Evolutionary conservation across 257 asterid species (phyloP).

Genomic region (Capsicum rhomboideum): DNA sequence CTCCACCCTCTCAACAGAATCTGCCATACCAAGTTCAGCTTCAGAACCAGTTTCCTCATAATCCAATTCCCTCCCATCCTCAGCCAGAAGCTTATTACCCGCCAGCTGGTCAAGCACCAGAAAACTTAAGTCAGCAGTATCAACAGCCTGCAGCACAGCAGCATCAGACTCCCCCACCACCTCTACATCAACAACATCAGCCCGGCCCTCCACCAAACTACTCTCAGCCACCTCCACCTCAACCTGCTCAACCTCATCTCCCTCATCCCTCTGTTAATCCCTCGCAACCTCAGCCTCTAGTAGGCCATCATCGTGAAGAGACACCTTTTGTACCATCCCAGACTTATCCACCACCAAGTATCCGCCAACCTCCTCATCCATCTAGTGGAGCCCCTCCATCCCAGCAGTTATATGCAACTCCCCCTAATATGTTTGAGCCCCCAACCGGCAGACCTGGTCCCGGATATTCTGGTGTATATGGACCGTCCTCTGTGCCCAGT

Average conservation of each 20-base stretch:
- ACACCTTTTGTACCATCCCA: constrained; percentile 44
- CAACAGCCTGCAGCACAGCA: constrained; percentile 44
- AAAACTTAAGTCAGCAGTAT: constrained; percentile 45
- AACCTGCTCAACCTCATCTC: constrained; percentile 45
- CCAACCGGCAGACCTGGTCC: constrained; percentile 55
- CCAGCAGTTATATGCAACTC: constrained; percentile 52
- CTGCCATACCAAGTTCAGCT: constrained; percentile 42
- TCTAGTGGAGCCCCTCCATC: constrained; percentile 43
- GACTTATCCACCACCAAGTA: constrained; percentile 38
- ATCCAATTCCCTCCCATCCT: constrained; percentile 45
- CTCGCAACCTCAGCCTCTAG: constrained; percentile 43
- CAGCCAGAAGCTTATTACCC: constrained; percentile 56
- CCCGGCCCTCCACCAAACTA: constrained; percentile 45
- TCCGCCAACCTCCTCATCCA: constrained; percentile 43
- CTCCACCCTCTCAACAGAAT: constrained; percentile 47
- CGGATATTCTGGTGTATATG: constrained; percentile 60
- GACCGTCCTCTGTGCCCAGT: constrained; percentile 40
- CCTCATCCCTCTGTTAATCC: constrained; percentile 31
- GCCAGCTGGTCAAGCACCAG: constrained; percentile 49
- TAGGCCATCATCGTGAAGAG: constrained; percentile 69
- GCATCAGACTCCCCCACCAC: constrained; percentile 19
- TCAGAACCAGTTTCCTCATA: constrained; percentile 49
- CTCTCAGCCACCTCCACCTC: constrained; percentile 35
- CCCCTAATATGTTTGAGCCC: constrained; percentile 56
- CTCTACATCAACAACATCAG: constrained; percentile 38